phyloP scores from a whole-genome alignment of 2,329 filamentous ascomycete species.

The Phialophora verrucosa region DNA sequence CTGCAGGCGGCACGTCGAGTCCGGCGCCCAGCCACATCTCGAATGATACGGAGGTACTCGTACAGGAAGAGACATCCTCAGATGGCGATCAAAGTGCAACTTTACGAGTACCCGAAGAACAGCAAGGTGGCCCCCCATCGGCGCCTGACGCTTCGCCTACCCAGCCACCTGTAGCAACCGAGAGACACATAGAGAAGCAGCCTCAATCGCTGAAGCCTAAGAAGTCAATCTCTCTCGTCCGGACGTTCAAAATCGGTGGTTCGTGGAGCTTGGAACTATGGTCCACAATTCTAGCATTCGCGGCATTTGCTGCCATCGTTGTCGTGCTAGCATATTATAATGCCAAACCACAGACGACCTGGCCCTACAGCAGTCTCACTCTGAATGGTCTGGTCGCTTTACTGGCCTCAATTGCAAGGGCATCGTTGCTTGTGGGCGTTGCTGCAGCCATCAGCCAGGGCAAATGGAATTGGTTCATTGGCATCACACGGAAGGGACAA shows the following conservation, averaged over 20 bases:
- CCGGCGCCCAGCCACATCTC: not conserved
- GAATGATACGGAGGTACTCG: not conserved
- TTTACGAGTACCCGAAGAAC: not conserved
- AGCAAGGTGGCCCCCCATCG: not conserved
- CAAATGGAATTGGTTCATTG: constrained; percentile 5
- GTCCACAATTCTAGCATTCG: not conserved
- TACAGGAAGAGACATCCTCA: not conserved
- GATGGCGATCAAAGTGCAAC: not conserved
- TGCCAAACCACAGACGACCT: constrained; percentile 1
- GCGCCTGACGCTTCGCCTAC: not conserved
- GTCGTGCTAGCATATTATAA: constrained; percentile 5
- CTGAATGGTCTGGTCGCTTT: constrained; percentile 5
- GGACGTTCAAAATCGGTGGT: not conserved
- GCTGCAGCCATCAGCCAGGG: not conserved
- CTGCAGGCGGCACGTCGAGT: not conserved
- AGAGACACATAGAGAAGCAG: not conserved
- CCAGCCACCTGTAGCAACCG: not conserved
- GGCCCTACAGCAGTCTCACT: constrained; percentile 1
- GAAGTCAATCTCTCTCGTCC: not conserved
- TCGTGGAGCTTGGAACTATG: constrained; percentile 3
- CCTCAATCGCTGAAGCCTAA: not conserved
- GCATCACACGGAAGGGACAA: not conserved
- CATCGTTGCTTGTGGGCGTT: not conserved
- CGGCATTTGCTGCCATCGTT: constrained; percentile 1
- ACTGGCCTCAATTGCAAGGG: constrained; percentile 2